A percentile compares a stretch with the other conserved stretches of the same genome.
These are phyloP conservation scores for Mycena pura DNA, from an alignment of 768 basidiomycete genomes.

Conservation along the genomic window DNA sequence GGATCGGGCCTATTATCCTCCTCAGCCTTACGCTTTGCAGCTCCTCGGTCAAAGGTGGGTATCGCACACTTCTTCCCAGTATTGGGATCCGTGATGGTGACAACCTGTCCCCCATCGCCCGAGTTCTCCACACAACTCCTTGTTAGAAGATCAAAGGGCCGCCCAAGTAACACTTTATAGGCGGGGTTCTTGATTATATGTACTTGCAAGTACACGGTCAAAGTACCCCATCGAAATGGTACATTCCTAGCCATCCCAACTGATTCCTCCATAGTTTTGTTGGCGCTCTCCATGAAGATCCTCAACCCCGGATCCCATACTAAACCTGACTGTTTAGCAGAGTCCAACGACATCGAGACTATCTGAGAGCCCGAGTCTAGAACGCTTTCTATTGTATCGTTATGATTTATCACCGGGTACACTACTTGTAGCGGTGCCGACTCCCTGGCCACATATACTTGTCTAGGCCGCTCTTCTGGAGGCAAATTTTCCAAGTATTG, in stretches of 20 bases:
- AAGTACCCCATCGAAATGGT: slow-evolving; percentile 27
- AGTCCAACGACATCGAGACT: slow-evolving; percentile 28
- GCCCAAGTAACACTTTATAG: slow-evolving; percentile 35
- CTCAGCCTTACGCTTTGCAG: not conserved
- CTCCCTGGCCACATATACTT: too few relatives aligned
- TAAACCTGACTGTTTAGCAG: slow-evolving; percentile 13
- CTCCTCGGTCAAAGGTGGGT: not conserved
- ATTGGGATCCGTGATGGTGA: slow-evolving; percentile 36
- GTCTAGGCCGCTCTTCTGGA: too few relatives aligned
- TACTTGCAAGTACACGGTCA: slow-evolving; percentile 35
- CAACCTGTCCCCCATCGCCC: too few relatives aligned
- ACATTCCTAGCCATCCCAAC: slow-evolving; percentile 37
- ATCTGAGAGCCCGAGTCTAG: slow-evolving; percentile 39
- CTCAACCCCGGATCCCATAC: slow-evolving; percentile 27
- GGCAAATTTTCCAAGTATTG: too few relatives aligned
- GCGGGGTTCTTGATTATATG: slow-evolving; percentile 33
- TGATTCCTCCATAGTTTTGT: slow-evolving; percentile 27
- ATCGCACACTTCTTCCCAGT: slow-evolving; percentile 1
- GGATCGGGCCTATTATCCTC: not conserved
- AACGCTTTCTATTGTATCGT: too few relatives aligned
- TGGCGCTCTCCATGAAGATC: slow-evolving; percentile 37
- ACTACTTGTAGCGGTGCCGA: too few relatives aligned
- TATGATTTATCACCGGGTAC: too few relatives aligned
- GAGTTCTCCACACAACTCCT: too few relatives aligned
- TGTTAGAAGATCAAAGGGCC: slow-evolving; percentile 38